Conservation (phyloP, 2,329 filamentous ascomycete genomes). For the Monosporascus sp. region DNA sequence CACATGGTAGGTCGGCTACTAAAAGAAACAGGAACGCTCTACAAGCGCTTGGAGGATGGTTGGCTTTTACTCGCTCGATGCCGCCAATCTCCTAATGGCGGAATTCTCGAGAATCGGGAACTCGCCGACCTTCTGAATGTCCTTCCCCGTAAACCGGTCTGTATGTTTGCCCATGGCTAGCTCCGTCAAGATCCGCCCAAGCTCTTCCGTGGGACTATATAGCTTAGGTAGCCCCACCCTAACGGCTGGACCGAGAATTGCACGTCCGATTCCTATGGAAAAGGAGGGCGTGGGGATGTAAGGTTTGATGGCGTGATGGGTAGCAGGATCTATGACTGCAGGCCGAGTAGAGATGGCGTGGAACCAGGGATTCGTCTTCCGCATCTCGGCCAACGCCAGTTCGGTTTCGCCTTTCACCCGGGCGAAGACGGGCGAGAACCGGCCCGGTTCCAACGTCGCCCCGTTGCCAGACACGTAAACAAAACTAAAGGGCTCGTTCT, state of each 20-base stretch:
- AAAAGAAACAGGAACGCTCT: no score
- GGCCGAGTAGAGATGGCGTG: conserved; percentile 54
- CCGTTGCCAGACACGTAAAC: conserved; percentile 64
- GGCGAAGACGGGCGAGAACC: conserved; percentile 52
- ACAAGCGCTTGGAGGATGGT: background rate
- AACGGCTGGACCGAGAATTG: conserved; percentile 21
- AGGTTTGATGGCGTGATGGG: conserved; percentile 35
- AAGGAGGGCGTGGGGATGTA: conserved; percentile 32
- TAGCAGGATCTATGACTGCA: conserved; percentile 46
- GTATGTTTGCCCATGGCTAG: conserved; percentile 39
- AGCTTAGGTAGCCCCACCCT: conserved; percentile 8
- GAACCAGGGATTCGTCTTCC: conserved; percentile 38
- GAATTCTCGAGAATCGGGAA: conserved; percentile 26
- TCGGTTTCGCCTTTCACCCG: conserved; percentile 65
- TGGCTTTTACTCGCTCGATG: conserved; percentile 9
- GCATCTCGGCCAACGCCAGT: conserved; percentile 48
- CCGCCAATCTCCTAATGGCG: conserved; percentile 19
- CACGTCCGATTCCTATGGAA: conserved; percentile 3
- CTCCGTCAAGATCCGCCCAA: conserved; percentile 39
- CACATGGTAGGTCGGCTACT: no score
- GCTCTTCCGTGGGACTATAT: conserved; percentile 36
- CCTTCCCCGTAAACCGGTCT: conserved; percentile 12
- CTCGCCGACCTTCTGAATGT: conserved; percentile 20
- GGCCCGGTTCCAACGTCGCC: conserved; percentile 51
- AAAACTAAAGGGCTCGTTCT: conserved; percentile 56